Evolutionary conservation across 306 rosid species (phyloP), one percentile per base, ranked within the genome.

Genomic region (Dalbergia cochinchinensis): DNA sequence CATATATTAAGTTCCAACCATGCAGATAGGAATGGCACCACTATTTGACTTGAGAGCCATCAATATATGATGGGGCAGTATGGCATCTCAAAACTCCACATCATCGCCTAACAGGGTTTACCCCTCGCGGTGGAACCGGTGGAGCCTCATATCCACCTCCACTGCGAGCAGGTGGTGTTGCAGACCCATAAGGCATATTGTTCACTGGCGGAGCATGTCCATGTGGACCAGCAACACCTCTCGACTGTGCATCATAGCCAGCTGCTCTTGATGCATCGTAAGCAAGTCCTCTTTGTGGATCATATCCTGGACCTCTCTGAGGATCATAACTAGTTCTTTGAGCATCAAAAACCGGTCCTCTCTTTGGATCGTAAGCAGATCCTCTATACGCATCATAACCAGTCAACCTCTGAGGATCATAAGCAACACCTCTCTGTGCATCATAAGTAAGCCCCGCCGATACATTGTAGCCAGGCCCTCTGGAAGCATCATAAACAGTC

Each of bases 51-150:
- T 35, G 54, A 44, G 44, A 12, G 22, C 71, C 83, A 66, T 67
- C 54, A 35, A 73, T 19, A 35, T 26, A 33, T 6, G 22, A 69
- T 19, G 33, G 55, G 22, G 55, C 80, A 12, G 65, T 37, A 15
- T 78, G 84, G 58, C 48, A 19, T 50, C 78, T 76, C 50, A 18
- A 41, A 71, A 67, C 71, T 74, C 57, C 26, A 53, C 70, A 68
- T 94, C 93, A 87, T 88, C 93, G 85, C 85, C 94, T 86, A 33
- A 34, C 83, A 3, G 90, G 90, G 85, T 94, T 92, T 81, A 85
- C 90, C 47, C 90, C 92, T 50, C 91, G 95, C 54, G 88, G 48
- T 5, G 31, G 31, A 26, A 26, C 31, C 3, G 31, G 31, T 26
- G 72, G 84, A 62, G 87, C 86, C 57, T 92, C 93, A 0, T 83